Evolutionary conservation across 177 flowering plant species (phyloP), one percentile per base, ranked within the genome.

Genomic region (Vitis hybrid): DNA sequence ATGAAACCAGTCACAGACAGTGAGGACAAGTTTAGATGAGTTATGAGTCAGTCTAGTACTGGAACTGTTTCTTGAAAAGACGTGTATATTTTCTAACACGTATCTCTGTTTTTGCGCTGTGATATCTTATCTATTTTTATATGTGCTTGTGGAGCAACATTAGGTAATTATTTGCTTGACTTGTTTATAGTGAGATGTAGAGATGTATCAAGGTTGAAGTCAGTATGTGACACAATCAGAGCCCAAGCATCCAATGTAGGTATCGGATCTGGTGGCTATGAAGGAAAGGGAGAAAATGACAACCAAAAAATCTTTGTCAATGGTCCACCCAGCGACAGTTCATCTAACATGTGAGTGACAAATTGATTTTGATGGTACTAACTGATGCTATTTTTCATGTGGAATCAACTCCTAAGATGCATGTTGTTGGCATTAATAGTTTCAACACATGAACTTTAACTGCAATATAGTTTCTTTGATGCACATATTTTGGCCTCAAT

Each of bases 241-340:
- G 81, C 79, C 63, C 89, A 84, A 76, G 88, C 89, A 64, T 89
- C 92, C 18, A 86, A 87, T 77, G 75, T 81, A 62, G 83, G 93
- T 73, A 50, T 83, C 66, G 98, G 94, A 72, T 81, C 97, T 63
- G 93, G 88, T 18, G 82, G 80, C 70, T 85, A 79, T 72, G 90
- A 84, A 68, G 87, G 69, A 56, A 75, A 76, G 11, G 81, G 80
- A 31, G 92, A 79, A 72, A 82, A 80, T 51, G 81, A 77, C 19
- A 58, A 67, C 66, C 80, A 78, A 16, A 79, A 78, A 15, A 60
- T 66, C 15, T 55, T 58, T 56, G 26, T 53, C 5, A 58, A 66
- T 65, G 67, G 51, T 63, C 72, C 85, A 49, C 33, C 78, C 3
- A 66, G 75, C 75, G 83, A 80, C 60, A 75, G 63, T 70, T 71